phyloP scores from a whole-genome alignment of 768 basidiomycete genomes.

The Lentinula aciculospora region DNA sequence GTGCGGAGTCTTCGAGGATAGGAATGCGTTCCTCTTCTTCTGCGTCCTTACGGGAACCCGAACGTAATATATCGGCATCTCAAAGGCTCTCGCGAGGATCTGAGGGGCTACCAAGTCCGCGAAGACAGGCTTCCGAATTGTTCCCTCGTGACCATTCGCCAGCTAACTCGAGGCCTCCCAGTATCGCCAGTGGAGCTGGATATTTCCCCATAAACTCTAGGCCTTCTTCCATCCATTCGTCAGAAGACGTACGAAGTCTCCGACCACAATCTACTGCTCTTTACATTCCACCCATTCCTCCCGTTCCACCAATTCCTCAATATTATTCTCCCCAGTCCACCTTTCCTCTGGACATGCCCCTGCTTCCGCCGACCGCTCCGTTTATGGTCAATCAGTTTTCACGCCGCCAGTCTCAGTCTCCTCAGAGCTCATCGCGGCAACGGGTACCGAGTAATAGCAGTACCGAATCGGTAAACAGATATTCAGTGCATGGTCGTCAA shows the following conservation, averaged over 20 bases:
- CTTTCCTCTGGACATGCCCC: constrained; percentile 51
- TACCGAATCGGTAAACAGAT: constrained; percentile 10
- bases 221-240: constrained; percentile 55
- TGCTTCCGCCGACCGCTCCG: constrained; percentile 68
- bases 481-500: constrained; percentile 21
- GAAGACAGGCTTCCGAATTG: constrained; percentile 40
- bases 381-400: constrained; percentile 69
- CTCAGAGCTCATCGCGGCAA: constrained; percentile 18
- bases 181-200: constrained; percentile 28
- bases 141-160: constrained; percentile 41
- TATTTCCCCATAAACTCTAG: constrained; percentile 34
- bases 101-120: constrained; percentile 30
- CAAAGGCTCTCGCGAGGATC: constrained; percentile 30
- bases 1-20: constrained; percentile 45
- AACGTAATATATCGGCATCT: constrained; percentile 33
- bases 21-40: constrained; percentile 26
- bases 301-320: constrained; percentile 31
- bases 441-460: constrained; percentile 9
- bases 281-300: constrained; percentile 28
- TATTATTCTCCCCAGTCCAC: constrained; percentile 31
- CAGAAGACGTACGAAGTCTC: constrained; percentile 44
- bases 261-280: constrained; percentile 36
- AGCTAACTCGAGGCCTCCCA: constrained; percentile 45
- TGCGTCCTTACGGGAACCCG: constrained; percentile 31
- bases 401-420: constrained; percentile 18